phyloP scores from a whole-genome alignment of 2,329 filamentous ascomycete genomes.

The Fusarium chaquense region DNA sequence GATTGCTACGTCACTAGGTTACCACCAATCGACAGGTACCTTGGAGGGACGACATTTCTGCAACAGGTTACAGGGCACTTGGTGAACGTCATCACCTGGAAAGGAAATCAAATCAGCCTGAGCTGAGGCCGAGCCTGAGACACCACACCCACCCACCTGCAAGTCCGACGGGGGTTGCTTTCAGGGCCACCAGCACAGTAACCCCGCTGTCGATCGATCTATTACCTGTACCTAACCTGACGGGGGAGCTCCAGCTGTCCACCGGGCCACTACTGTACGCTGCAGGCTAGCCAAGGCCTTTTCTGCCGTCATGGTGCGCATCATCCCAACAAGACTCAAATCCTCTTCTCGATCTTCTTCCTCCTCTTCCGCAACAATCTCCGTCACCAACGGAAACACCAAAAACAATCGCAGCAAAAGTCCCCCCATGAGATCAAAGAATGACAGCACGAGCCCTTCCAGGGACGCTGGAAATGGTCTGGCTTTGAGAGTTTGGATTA shows the following conservation, averaged over 20 bases:
- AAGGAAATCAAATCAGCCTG: constrained; percentile 22
- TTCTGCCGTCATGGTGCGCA: constrained; percentile 64
- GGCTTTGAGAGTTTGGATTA: constrained; percentile 64
- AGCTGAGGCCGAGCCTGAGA: constrained; percentile 28
- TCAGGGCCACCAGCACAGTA: constrained; percentile 10
- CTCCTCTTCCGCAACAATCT: constrained; percentile 48
- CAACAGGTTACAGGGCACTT: constrained; percentile 23
- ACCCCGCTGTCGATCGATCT: constrained; percentile 41
- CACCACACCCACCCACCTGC: constrained; percentile 11
- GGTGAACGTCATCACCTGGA: constrained; percentile 30
- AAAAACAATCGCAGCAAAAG: constrained; percentile 62
- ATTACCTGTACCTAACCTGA: not conserved
- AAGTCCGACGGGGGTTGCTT: not conserved
- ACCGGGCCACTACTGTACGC: not conserved
- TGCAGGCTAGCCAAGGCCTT: constrained; percentile 26
- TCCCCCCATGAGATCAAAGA: constrained; percentile 64
- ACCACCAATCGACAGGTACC: constrained; percentile 17
- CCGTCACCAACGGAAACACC: constrained; percentile 42
- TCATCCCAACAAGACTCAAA: constrained; percentile 68
- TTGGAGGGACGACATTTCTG: constrained; percentile 7
- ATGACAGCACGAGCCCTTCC: constrained; percentile 56
- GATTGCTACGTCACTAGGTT: constrained; percentile 34
- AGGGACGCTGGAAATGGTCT: constrained; percentile 58
- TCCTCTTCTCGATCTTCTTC: constrained; percentile 55
- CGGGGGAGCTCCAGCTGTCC: constrained; percentile 23